Percentiles rank a stretch among this genome's conserved stretches.
Conservation (phyloP, 768 basidiomycete genomes). For the Polyporus arcularius region DNA sequence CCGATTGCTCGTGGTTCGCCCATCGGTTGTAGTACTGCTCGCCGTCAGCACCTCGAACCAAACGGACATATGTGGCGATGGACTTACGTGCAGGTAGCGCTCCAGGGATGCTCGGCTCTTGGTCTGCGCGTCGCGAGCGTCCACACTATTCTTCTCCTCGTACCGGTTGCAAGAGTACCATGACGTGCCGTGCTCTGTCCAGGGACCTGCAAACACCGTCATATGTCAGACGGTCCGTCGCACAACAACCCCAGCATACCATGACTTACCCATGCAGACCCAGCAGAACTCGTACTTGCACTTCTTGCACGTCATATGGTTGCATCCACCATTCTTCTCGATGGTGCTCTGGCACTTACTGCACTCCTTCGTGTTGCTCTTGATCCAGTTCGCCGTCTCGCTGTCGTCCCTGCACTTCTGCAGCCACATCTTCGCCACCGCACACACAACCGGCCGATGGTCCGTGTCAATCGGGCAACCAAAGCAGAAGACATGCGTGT, state of each 20-base stretch:
- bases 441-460: slow-evolving; percentile 91
- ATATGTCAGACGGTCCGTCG: not conserved
- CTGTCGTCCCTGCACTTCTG: slow-evolving; percentile 97
- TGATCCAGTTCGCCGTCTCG: slow-evolving; percentile 99
- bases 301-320: slow-evolving; percentile 99
- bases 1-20: slow-evolving; percentile 99
- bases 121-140: slow-evolving; percentile 91
- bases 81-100: slow-evolving; percentile 90
- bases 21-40: slow-evolving; percentile 96
- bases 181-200: slow-evolving; percentile 94
- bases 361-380: slow-evolving; percentile 99
- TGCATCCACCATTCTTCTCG: slow-evolving; percentile 99
- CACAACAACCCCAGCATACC: not conserved
- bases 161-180: slow-evolving; percentile 99
- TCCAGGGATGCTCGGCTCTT: slow-evolving; percentile 88
- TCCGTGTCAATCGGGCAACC: slow-evolving; percentile 88
- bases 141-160: slow-evolving; percentile 87
- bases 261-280: slow-evolving; percentile 91
- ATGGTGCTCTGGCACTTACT: slow-evolving; percentile 95
- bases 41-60: not conserved
- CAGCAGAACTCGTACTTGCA: slow-evolving; percentile 99
- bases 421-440: slow-evolving; percentile 88
- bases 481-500: slow-evolving; percentile 86
- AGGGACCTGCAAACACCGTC: slow-evolving; percentile 61
- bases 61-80: not conserved